Evolutionary conservation across 2,329 filamentous ascomycete species (phyloP).

Genomic region (Pseudogymnoascus pannorum): DNA sequence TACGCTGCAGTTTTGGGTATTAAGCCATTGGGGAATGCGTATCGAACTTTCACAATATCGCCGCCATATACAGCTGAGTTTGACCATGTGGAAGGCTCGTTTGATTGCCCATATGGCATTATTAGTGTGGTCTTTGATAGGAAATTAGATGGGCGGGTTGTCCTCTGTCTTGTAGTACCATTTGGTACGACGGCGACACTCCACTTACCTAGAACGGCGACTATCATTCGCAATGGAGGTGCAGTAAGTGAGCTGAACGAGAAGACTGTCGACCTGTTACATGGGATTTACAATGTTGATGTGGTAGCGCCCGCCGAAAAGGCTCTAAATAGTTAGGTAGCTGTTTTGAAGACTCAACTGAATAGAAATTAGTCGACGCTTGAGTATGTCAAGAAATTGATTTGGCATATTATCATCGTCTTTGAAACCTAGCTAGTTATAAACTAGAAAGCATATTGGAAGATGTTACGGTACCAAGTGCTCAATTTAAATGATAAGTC

Average conservation of each 20-base stretch:
- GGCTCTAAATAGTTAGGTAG: not conserved
- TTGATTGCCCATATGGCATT: conserved; percentile 34
- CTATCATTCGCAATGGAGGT: not conserved
- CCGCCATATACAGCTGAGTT: conserved; percentile 33
- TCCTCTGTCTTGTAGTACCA: not conserved
- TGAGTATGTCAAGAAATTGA: too few species aligned
- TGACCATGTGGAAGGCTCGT: conserved; percentile 29
- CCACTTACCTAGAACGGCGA: not conserved
- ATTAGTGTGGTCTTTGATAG: conserved; percentile 27
- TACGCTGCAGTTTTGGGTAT: conserved; percentile 32
- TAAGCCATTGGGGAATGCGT: conserved; percentile 32
- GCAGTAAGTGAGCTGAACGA: not conserved
- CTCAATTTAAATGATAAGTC: too few species aligned
- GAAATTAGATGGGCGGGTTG: not conserved
- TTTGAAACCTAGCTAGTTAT: not conserved
- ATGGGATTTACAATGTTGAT: not conserved
- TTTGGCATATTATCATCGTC: not conserved
- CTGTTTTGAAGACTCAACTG: too few species aligned
- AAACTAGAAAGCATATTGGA: not conserved
- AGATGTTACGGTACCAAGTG: too few species aligned
- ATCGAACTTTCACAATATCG: conserved; percentile 30
- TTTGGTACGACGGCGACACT: not conserved
- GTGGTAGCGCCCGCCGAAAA: not conserved
- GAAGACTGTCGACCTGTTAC: not conserved
- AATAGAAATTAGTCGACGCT: too few species aligned